phyloP scores from a whole-genome alignment of 179 eudicot species.

The Silene vulgaris region DNA sequence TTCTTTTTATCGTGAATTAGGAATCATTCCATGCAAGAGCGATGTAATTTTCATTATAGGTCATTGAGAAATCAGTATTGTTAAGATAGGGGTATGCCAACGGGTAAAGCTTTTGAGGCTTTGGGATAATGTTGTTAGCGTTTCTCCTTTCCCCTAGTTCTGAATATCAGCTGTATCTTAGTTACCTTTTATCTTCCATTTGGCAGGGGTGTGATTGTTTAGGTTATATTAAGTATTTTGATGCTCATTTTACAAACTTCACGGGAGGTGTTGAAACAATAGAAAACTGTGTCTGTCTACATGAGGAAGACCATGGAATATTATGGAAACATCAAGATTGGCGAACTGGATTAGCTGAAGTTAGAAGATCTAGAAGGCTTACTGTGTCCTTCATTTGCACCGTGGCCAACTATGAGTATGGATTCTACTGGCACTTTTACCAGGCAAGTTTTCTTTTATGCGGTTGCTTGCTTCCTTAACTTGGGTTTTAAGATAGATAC shows the following conservation, averaged over 20 bases:
- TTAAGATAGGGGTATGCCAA: too few species aligned
- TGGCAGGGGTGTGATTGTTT: slow-evolving; percentile 93
- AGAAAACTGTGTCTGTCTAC: slow-evolving; percentile 93
- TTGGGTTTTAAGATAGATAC: neutral
- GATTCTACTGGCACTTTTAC: slow-evolving; percentile 96
- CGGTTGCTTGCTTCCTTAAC: slow-evolving; percentile 2
- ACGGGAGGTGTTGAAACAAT: slow-evolving; percentile 94
- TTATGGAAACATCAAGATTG: slow-evolving; percentile 99
- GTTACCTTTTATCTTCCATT: slow-evolving; percentile 14
- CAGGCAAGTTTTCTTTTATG: slow-evolving; percentile 53
- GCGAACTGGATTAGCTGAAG: slow-evolving; percentile 97
- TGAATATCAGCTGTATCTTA: neutral
- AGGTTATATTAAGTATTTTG: slow-evolving; percentile 84
- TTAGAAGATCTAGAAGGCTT: slow-evolving; percentile 82
- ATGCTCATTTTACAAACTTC: slow-evolving; percentile 87
- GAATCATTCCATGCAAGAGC: too few species aligned
- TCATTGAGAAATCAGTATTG: neutral
- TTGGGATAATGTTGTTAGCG: neutral
- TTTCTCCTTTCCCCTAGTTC: neutral
- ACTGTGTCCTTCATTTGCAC: slow-evolving; percentile 91
- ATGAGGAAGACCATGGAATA: slow-evolving; percentile 94
- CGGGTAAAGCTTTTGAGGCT: too few species aligned
- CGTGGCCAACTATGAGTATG: slow-evolving; percentile 96
- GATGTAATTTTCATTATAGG: too few species aligned
- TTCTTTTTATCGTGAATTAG: too few species aligned